These are phyloP conservation scores for Paraphoma chrysanthemicola DNA, from an alignment of 2,329 filamentous ascomycete genomes.

Conservation along the genomic window DNA sequence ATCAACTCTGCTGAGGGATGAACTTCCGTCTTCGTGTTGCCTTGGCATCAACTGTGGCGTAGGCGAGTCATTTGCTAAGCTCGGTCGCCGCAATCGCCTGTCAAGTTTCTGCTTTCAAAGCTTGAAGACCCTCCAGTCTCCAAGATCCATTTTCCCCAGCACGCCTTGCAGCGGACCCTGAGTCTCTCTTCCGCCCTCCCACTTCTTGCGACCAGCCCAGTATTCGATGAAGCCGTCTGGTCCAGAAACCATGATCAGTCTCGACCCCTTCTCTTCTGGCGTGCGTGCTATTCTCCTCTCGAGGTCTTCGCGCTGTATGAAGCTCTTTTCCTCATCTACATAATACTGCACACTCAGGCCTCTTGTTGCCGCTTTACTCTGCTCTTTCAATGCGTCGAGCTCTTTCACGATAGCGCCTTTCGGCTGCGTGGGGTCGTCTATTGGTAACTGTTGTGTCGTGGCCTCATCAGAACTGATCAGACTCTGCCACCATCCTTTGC, in stretches of 20 bases:
- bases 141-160: constrained; percentile 65
- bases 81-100: too few relatives aligned
- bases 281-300: constrained; percentile 28
- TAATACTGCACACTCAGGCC: constrained; percentile 70
- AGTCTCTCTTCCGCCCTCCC: constrained; percentile 73
- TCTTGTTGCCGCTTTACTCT: constrained; percentile 20
- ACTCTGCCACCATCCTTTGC: constrained; percentile 36
- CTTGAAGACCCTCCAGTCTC: constrained; percentile 66
- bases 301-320: constrained; percentile 60
- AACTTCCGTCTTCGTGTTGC: not conserved
- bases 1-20: too few relatives aligned
- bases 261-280: constrained; percentile 55
- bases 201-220: constrained; percentile 81
- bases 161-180: constrained; percentile 79
- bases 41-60: too few relatives aligned
- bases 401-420: constrained; percentile 65
- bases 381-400: constrained; percentile 66
- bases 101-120: constrained; percentile 47
- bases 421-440: constrained; percentile 3
- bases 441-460: constrained; percentile 6
- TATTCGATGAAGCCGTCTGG: constrained; percentile 87
- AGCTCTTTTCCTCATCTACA: constrained; percentile 78
- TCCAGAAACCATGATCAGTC: constrained; percentile 83
- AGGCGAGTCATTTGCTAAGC: too few relatives aligned
- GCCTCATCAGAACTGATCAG: constrained; percentile 26